A percentile compares a stretch with the other conserved stretches of the same genome.
Conservation (phyloP, 495 filamentous ascomycete genomes). For the Bombardia bombarda region DNA sequence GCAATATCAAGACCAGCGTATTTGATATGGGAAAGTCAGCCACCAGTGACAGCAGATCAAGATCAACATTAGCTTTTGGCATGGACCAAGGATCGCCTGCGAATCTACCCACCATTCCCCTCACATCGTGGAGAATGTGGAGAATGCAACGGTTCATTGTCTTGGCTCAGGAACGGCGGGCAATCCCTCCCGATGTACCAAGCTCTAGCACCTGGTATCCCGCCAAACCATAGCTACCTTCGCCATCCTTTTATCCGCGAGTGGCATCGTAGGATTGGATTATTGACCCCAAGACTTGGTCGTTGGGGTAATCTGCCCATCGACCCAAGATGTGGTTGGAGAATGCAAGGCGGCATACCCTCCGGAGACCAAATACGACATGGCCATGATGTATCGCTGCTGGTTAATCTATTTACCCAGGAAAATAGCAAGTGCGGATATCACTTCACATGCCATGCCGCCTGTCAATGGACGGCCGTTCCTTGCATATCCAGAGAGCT, state of each 20-base stretch:
- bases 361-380: constrained; percentile 11
- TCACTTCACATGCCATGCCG: constrained; percentile 2
- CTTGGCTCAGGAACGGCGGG: background rate
- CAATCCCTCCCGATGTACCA: background rate
- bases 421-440: constrained; percentile 4
- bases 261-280: no score
- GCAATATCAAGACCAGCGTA: no score
- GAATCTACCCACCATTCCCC: no score
- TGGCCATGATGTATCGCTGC: constrained; percentile 4
- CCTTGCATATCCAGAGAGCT: constrained; percentile 21
- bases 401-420: constrained; percentile 25
- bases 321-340: constrained; percentile 5
- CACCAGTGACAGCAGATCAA: no score
- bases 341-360: constrained; percentile 7
- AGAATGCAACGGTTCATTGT: no score
- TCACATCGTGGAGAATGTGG: no score
- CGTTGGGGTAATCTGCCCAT: constrained; percentile 6
- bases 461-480: constrained; percentile 4
- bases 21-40: no score
- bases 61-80: no score
- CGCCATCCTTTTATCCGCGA: constrained; percentile 19
- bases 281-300: constrained; percentile 12
- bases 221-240: no score
- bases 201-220: background rate
- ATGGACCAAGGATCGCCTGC: no score